A percentile compares a stretch with the other conserved stretches of the same genome.
Evolutionary conservation across 768 basidiomycete genomes (phyloP).

Genomic region (Serendipita sp.): DNA sequence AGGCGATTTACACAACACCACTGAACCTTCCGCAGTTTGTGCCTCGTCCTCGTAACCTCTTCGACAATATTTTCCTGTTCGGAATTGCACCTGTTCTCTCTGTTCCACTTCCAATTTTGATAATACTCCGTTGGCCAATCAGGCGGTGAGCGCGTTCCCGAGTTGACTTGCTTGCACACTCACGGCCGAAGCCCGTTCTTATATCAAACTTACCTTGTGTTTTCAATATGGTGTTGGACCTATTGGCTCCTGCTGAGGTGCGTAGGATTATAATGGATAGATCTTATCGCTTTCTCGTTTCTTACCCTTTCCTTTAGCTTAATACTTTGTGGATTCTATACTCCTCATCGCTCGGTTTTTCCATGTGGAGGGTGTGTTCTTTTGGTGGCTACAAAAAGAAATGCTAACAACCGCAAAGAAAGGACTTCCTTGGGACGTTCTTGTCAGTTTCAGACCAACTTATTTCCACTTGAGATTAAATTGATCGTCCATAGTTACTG

Average conservation of each 20-base stretch:
- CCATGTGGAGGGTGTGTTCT: not conserved
- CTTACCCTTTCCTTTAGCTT: not conserved
- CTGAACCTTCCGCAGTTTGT: conserved; percentile 25
- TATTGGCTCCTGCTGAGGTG: not conserved
- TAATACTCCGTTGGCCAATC: not conserved
- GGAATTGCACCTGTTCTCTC: conserved; percentile 43
- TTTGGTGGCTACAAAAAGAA: not conserved
- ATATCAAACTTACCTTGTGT: conserved; percentile 45
- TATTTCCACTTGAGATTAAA: not conserved
- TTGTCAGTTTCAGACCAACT: not conserved
- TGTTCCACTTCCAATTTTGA: conserved; percentile 32
- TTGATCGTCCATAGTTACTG: conserved; percentile 11
- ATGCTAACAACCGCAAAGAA: conserved; percentile 1
- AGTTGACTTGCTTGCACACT: conserved; percentile 55
- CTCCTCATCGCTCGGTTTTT: not conserved
- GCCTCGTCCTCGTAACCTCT: conserved; percentile 25
- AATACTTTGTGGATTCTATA: not conserved
- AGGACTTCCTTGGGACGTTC: conserved; percentile 16
- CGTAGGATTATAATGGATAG: not conserved
- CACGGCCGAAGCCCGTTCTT: conserved; percentile 42
- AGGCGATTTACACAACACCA: not conserved
- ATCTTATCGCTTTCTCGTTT: not conserved
- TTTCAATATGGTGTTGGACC: conserved; percentile 48
- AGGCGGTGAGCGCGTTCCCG: not conserved
- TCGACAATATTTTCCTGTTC: conserved; percentile 49